Conservation (phyloP, 768 basidiomycete species). For the Boletus barrowsii region DNA sequence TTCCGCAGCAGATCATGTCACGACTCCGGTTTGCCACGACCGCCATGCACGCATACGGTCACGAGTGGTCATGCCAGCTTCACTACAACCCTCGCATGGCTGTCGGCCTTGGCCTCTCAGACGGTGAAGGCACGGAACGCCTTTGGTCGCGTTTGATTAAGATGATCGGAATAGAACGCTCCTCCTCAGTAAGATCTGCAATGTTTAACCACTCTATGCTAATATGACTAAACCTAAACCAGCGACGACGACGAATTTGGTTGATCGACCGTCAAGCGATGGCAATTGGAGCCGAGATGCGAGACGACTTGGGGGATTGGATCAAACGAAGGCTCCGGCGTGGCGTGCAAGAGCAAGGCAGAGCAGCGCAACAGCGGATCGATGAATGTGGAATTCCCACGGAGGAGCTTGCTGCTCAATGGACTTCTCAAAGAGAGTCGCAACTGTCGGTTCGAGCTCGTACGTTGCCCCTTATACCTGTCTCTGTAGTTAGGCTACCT, state of each 20-base stretch:
- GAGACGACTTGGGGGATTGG: constrained; percentile 26
- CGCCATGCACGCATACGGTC: too few relatives aligned
- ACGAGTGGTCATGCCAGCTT: too few relatives aligned
- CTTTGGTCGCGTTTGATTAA: constrained; percentile 33
- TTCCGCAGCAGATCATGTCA: too few relatives aligned
- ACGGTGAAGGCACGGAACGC: not conserved
- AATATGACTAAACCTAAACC: not conserved
- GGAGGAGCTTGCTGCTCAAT: constrained; percentile 28
- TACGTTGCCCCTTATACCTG: too few relatives aligned
- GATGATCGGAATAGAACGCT: constrained; percentile 34
- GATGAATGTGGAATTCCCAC: constrained; percentile 12
- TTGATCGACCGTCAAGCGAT: constrained; percentile 32
- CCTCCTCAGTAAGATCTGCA: constrained; percentile 33
- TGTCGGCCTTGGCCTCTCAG: too few relatives aligned
- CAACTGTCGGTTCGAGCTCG: too few relatives aligned
- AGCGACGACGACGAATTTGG: constrained; percentile 30
- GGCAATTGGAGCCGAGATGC: not conserved
- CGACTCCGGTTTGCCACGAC: too few relatives aligned
- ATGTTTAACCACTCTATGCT: too few relatives aligned
- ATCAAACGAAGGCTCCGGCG: constrained; percentile 18
- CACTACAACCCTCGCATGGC: too few relatives aligned
- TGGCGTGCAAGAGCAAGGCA: constrained; percentile 12
- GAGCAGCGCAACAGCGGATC: constrained; percentile 14
- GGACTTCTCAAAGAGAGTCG: constrained; percentile 19
- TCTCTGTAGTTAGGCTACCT: too few relatives aligned